A percentile compares a stretch with the other conserved stretches of the same genome.
phyloP scores from a whole-genome alignment of 2,329 filamentous ascomycete species.

The Bipolaris sorokiniana region DNA sequence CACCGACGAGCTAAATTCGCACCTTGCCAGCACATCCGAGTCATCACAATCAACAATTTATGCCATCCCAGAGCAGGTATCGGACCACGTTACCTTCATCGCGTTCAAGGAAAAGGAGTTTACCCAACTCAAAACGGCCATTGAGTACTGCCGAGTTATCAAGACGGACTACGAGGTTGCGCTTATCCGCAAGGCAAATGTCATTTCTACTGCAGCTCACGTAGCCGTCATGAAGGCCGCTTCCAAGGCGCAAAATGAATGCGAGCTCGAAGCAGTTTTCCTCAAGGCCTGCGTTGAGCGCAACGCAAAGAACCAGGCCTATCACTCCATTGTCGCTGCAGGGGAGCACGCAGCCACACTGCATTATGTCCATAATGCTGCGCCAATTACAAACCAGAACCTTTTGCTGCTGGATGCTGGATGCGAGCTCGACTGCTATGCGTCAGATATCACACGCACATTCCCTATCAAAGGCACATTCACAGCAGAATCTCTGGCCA shows the following conservation, averaged over 20 bases:
- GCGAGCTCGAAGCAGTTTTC: constrained; percentile 82
- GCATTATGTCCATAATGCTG: constrained; percentile 73
- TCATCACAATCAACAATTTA: constrained; percentile 64
- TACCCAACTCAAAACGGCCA: constrained; percentile 63
- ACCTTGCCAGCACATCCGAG: constrained; percentile 64
- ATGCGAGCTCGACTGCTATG: constrained; percentile 59
- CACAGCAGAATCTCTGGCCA: constrained; percentile 51
- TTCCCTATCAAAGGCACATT: constrained; percentile 75
- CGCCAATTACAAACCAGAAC: constrained; percentile 63
- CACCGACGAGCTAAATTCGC: constrained; percentile 75
- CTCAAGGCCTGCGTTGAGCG: constrained; percentile 75
- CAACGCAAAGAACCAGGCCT: constrained; percentile 82
- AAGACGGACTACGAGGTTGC: constrained; percentile 88
- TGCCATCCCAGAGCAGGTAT: constrained; percentile 79
- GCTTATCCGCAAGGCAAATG: constrained; percentile 80
- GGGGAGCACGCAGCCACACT: constrained; percentile 83
- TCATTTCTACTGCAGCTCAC: constrained; percentile 79
- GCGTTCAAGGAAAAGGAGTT: constrained; percentile 71
- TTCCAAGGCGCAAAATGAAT: constrained; percentile 73
- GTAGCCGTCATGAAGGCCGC: constrained; percentile 69
- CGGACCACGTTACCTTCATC: constrained; percentile 72
- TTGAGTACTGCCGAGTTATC: constrained; percentile 79
- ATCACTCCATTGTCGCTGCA: constrained; percentile 82
- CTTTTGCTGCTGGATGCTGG: constrained; percentile 87
- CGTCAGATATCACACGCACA: constrained; percentile 75